Base-by-base conservation (phyloP, 1,284 basidiomycete genomes). In the Waitea zeae region DNA sequence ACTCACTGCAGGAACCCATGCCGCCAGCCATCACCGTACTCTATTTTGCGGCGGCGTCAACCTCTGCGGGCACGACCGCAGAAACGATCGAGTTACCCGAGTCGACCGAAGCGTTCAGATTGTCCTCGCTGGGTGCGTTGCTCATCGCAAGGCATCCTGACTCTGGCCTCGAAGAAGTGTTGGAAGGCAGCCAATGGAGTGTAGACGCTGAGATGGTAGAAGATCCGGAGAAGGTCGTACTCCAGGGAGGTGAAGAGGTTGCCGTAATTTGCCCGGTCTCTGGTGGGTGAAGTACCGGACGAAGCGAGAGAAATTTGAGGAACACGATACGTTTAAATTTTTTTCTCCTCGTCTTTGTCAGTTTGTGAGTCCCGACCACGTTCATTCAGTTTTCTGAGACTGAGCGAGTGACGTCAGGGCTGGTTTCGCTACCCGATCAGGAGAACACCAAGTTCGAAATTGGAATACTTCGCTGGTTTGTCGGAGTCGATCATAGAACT, bases 251-350 rank as follows among this genome's bases (percentile, higher is more conserved):
- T 11, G 79, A 87, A 49, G 76, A 81, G 44, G 69, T 86, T 3
- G 81, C 75, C 14, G 62, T 84, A 20, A 86, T 88, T 32, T 80
- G 78, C 43, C 83, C 80, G 4, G 82, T 87, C 1, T 82, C 77
- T 36, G 83, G 84, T 4, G 80, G 80, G 17, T 83, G 29, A 30
- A 26, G n/a, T n/a, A n/a, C n/a, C n/a, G n/a, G n/a, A n/a, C n/a
- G 42, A 53, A 20, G 15, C 4, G 19, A 20, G 14, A 28, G n/a
- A n/a, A n/a, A n/a, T n/a, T n/a, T n/a, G n/a, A n/a, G n/a, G n/a
- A n/a, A n/a, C n/a, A n/a, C n/a, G n/a, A n/a, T n/a, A n/a, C n/a
- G n/a, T n/a, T n/a, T n/a, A n/a, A n/a, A n/a, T n/a, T n/a, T n/a
- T n/a, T n/a, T n/a, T n/a, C n/a, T n/a, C n/a, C n/a, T n/a, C n/a